Percentiles rank a stretch among this genome's conserved stretches.
Evolutionary conservation across 2,329 filamentous ascomycete species (phyloP).

Genomic region (Calonectria pteridis): DNA sequence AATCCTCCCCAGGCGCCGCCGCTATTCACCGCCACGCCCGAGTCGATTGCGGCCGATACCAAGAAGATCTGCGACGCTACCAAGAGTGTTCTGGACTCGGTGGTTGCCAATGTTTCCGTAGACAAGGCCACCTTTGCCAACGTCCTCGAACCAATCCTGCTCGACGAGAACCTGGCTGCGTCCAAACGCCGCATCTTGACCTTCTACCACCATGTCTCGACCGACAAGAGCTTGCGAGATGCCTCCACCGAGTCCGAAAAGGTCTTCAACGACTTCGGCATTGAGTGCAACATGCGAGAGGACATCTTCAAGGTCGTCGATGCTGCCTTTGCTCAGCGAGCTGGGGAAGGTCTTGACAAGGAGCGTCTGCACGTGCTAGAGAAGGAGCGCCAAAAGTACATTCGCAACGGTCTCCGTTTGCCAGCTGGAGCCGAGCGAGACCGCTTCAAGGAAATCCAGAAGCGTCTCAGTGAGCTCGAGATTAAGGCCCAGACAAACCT

Average conservation of each 20-base stretch:
- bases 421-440: slow-evolving; percentile 78
- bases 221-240: slow-evolving; percentile 75
- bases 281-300: slow-evolving; percentile 85
- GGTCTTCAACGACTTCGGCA: slow-evolving; percentile 80
- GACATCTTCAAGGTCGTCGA: slow-evolving; percentile 80
- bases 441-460: slow-evolving; percentile 89
- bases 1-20: slow-evolving; percentile 84
- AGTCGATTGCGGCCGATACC: slow-evolving; percentile 75
- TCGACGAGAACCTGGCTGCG: slow-evolving; percentile 76
- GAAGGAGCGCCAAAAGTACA: slow-evolving; percentile 82
- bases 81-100: slow-evolving; percentile 73
- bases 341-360: slow-evolving; percentile 69
- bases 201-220: slow-evolving; percentile 85
- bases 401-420: slow-evolving; percentile 80
- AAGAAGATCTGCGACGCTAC: slow-evolving; percentile 74
- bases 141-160: slow-evolving; percentile 75
- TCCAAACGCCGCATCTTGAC: slow-evolving; percentile 75
- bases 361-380: slow-evolving; percentile 81
- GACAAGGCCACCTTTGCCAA: slow-evolving; percentile 66
- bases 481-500: slow-evolving; percentile 85
- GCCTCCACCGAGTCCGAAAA: slow-evolving; percentile 83
- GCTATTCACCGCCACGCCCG: slow-evolving; percentile 80
- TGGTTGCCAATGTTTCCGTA: slow-evolving; percentile 71
- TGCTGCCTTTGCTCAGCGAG: slow-evolving; percentile 64
- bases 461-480: slow-evolving; percentile 78